Percentiles rank a stretch among this genome's conserved stretches.
phyloP scores from a whole-genome alignment of 1,284 basidiomycete species.

The Abortiporus biennis region DNA sequence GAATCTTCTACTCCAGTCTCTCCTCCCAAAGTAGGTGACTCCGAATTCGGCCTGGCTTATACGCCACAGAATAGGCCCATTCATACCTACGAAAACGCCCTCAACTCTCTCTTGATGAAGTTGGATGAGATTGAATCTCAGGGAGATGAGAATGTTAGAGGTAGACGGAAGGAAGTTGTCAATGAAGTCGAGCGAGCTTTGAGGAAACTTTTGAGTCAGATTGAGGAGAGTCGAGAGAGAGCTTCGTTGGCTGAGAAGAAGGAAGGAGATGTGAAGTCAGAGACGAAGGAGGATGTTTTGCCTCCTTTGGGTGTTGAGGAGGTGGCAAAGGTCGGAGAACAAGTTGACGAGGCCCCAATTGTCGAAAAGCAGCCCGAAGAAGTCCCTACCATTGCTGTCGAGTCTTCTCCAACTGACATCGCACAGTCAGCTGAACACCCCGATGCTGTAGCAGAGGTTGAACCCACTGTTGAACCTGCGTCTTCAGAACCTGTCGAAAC shows the following conservation, averaged over 20 bases:
- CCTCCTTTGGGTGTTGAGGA: background rate
- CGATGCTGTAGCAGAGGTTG: too few species aligned
- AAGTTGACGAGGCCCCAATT: too few species aligned
- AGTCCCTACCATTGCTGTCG: too few species aligned
- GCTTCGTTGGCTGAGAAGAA: constrained; percentile 3
- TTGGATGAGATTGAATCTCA: constrained; percentile 65
- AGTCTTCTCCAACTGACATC: too few species aligned
- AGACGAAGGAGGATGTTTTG: background rate
- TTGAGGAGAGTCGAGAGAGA: constrained; percentile 27
- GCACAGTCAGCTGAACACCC: too few species aligned
- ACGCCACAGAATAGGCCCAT: constrained; percentile 40
- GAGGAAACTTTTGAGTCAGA: constrained; percentile 34
- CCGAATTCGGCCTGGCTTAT: constrained; percentile 25
- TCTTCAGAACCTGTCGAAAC: too few species aligned
- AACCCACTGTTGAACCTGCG: too few species aligned
- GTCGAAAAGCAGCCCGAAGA: too few species aligned
- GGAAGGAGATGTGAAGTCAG: background rate
- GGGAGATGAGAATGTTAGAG: constrained; percentile 52
- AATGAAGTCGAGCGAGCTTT: constrained; percentile 56
- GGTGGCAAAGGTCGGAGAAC: background rate
- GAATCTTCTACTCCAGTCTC: constrained; percentile 7
- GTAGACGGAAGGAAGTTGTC: constrained; percentile 53
- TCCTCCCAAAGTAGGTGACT: constrained; percentile 4
- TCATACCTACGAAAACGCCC: constrained; percentile 43
- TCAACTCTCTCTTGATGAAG: constrained; percentile 55